Base-by-base conservation (phyloP, 2,329 filamentous ascomycete species). In the Exophiala sp. region DNA sequence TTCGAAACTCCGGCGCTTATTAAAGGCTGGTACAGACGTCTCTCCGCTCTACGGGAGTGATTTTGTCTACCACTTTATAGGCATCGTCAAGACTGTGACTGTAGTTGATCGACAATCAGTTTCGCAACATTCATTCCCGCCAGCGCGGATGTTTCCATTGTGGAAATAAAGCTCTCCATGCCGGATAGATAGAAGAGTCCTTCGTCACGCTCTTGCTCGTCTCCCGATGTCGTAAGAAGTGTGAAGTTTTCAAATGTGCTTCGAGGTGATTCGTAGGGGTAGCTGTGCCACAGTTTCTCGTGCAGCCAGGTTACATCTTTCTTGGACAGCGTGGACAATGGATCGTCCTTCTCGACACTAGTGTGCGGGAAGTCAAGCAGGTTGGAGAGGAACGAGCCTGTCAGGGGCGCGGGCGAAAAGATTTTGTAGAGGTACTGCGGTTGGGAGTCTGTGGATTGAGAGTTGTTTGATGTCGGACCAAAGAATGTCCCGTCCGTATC, bases 111-210 rank as follows among this genome's bases (percentile, higher is more conserved):
- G 65, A 69, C 66, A 45, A 83, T 83, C 59, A 83, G 78, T 52
- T 77, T 75, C 12, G 75, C 76, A 50, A 81, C 75, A 57, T 85
- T 85, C 66, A 71, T 77, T 4, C 94, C 94, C 84, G 94, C 94
- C 62, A 97, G 71, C 1, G 89, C 88, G 68, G 86, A 96, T 5
- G 94, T 96, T 76, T 99, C 94, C 94, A 99, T 97, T 0, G 91
- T 96, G 8, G 88, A 94, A 62, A 97, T 95, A 68, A 99, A 96
- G 62, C 87, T 87, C 72, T 97, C 92, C 40, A 97, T 95, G 0
- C 79, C 80, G 48, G 77, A 75, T 4, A 82, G 84, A 63, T 86
- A 85, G 79, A 79, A 77, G 10, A 77, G 40, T 14, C 53, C 50
- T 18, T 12, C 3, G 7, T 24, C n/a, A 10, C n/a, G 10, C 5